Evolutionary conservation across 1,139 yeast species (phyloP).

Genomic region (Suhomyces wounanorum): DNA sequence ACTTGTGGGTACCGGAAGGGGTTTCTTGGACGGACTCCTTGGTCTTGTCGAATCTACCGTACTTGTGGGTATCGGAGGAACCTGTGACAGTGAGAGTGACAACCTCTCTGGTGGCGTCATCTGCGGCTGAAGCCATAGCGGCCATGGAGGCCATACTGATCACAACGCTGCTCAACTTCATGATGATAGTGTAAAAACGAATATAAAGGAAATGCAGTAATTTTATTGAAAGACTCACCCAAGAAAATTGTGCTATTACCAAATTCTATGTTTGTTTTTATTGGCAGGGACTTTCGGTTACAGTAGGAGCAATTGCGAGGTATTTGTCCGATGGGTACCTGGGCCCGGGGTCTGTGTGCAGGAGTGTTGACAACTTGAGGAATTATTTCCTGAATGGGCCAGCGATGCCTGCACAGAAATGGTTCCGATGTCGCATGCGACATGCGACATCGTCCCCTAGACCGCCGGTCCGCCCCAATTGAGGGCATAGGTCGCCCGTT

Average conservation of each 20-base stretch:
- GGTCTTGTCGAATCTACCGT: slow-evolving; percentile 57
- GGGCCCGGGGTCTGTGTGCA: slow-evolving; percentile 4
- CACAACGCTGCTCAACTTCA: slow-evolving; percentile 27
- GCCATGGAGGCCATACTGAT: slow-evolving; percentile 25
- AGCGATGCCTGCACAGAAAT: neutral
- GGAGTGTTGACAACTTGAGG: slow-evolving; percentile 5
- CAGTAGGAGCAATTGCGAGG: slow-evolving; percentile 10
- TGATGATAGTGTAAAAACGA: slow-evolving; percentile 7
- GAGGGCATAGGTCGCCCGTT: neutral
- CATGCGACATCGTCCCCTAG: slow-evolving; percentile 1
- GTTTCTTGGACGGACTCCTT: slow-evolving; percentile 33
- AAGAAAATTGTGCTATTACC: slow-evolving; percentile 2
- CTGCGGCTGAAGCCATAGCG: slow-evolving; percentile 24
- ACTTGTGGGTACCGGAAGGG: slow-evolving; percentile 37
- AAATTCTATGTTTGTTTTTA: slow-evolving; percentile 12
- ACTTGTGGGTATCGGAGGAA: slow-evolving; percentile 40
- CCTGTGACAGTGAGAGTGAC: slow-evolving; percentile 32
- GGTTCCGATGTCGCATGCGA: slow-evolving; percentile 2
- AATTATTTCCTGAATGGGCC: slow-evolving; percentile 6
- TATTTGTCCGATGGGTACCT: slow-evolving; percentile 3
- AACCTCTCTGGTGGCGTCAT: slow-evolving; percentile 26
- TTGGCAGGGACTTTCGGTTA: slow-evolving; percentile 13
- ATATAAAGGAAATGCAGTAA: slow-evolving; percentile 5
- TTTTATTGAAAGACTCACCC: neutral
- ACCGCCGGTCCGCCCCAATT: neutral